phyloP scores from a whole-genome alignment of 345 rosid genomes.

The Gossypium stocksii region DNA sequence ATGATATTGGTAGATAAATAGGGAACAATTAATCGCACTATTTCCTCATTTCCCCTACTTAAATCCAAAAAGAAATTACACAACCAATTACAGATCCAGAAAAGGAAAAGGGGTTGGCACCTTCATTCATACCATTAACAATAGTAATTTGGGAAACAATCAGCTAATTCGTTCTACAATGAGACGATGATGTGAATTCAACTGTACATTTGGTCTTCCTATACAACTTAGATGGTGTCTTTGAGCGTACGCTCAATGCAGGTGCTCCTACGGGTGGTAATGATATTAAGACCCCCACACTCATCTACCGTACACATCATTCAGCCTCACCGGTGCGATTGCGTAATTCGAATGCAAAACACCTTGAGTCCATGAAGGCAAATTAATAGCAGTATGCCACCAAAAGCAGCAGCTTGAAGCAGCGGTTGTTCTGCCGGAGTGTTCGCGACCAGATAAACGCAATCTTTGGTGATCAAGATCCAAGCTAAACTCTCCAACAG shows the following conservation, averaged over 20 bases:
- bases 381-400: constrained; percentile 44
- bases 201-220: constrained; percentile 3
- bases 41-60: background rate
- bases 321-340: background rate
- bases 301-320: background rate
- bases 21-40: too few species aligned
- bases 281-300: background rate
- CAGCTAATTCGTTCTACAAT: background rate
- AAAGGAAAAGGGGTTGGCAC: background rate
- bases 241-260: too few species aligned
- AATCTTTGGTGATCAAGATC: constrained; percentile 45
- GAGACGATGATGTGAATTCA: background rate
- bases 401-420: constrained; percentile 35
- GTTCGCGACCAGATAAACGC: constrained; percentile 34
- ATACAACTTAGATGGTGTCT: background rate
- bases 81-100: background rate
- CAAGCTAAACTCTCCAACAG: constrained; percentile 42
- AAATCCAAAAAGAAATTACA: background rate
- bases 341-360: constrained; percentile 14
- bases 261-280: background rate
- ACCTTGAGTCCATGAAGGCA: constrained; percentile 40
- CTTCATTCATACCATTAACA: background rate
- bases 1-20: too few species aligned
- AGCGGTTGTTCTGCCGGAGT: constrained; percentile 40
- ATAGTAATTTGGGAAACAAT: background rate